Percentiles rank a stretch among this genome's conserved stretches.
Evolutionary conservation across 2,329 filamentous ascomycete species (phyloP).

Genomic region (Fragosphaeria purpurea): DNA sequence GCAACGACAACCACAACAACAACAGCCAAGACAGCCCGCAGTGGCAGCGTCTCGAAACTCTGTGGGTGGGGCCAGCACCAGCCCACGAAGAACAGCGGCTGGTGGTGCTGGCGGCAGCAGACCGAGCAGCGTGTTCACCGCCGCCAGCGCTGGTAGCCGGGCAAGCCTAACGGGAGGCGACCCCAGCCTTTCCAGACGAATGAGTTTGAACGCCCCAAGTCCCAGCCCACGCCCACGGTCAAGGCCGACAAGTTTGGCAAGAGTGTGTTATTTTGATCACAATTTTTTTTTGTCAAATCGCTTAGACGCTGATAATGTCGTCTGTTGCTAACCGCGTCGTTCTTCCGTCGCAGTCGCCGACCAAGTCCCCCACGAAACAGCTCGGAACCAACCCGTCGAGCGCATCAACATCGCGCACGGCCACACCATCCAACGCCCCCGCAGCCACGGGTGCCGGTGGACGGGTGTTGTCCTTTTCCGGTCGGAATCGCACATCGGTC

Average conservation of each 20-base stretch:
- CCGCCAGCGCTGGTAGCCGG: neutral
- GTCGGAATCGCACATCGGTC: constrained; percentile 39
- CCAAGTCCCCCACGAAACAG: constrained; percentile 72
- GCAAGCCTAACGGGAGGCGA: constrained; percentile 37
- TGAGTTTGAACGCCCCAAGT: constrained; percentile 62
- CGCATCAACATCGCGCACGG: constrained; percentile 50
- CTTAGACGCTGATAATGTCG: neutral
- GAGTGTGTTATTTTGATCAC: constrained; percentile 32
- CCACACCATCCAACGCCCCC: constrained; percentile 47
- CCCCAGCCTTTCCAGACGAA: constrained; percentile 47
- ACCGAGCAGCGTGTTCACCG: constrained; percentile 39
- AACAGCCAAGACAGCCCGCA: neutral
- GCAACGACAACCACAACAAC: neutral
- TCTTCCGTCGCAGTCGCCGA: constrained; percentile 49
- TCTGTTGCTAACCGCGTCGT: constrained; percentile 7
- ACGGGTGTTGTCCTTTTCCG: neutral
- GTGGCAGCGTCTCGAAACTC: constrained; percentile 3
- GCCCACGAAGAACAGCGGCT: constrained; percentile 19
- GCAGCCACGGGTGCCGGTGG: constrained; percentile 23
- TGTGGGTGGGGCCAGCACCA: constrained; percentile 18
- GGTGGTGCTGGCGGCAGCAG: constrained; percentile 21
- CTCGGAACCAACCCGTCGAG: constrained; percentile 45
- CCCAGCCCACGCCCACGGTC: constrained; percentile 58
- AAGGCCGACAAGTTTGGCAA: constrained; percentile 45
- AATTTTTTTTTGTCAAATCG: too few relatives aligned